Base-by-base conservation (phyloP, 176 grass and related monocot genomes). In the Oryza coarctata region DNA sequence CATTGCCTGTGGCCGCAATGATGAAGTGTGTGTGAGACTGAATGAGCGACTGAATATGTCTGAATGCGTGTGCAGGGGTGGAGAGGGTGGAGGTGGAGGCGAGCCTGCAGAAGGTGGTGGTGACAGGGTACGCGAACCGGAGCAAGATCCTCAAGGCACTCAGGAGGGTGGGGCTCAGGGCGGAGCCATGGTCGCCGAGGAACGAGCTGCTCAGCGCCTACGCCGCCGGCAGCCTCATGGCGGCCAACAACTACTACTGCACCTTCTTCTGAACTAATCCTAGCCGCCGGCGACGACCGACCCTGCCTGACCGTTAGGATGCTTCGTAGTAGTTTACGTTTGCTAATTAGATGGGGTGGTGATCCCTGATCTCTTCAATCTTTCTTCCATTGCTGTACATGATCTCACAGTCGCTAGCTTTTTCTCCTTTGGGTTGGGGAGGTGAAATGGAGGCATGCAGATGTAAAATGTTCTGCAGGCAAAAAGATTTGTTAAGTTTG, bases 141-240 rank as follows among this genome's bases (percentile, higher is more conserved):
- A 99, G 89, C 85, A 99, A 94, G 89, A 92, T 99, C 68, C 87
- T 99, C 63, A 99, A 95, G 91, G 93, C 96, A 49, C 81, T 99
- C 73, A 88, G 96, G 41, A 87, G 96, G 88, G 96, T 99, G 73
- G 96, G 96, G 63, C 73, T 99, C 41, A 91, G 96, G 77, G 96
- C 89, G 25, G 91, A 95, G 76, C 85, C 70, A 23, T 95, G 96
- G 96, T 92, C 96, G 83, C 90, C 96, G 76, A 89, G 85, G 44
- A 92, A 95, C 87, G 96, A 99, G 79, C 87, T 95, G 25, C 81
- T 95, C 28, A 99, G 96, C 84, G 90, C 96, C 20, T 99, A 99
- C 71, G 87, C 96, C 50, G 50, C 87, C 80, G 73, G 83, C 87
- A 95, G 2, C 66, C 75, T 94, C 41, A 78, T 91, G 80, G 93